These are phyloP conservation scores for Infundibulicybe gibba DNA, from an alignment of 768 basidiomycete species.

Conservation along the genomic window DNA sequence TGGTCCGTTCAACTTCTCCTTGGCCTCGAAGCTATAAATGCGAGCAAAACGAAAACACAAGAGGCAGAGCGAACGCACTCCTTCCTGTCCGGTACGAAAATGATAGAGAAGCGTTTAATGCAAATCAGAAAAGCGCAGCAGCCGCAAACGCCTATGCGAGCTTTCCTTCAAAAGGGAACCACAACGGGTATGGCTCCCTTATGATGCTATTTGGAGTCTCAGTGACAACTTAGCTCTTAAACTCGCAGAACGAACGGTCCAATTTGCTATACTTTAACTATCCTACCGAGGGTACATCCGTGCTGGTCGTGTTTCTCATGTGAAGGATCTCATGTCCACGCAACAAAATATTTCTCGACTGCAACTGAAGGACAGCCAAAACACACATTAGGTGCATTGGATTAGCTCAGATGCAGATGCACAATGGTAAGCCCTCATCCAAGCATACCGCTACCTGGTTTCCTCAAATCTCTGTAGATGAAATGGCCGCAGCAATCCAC, in stretches of 20 bases:
- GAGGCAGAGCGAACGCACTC: constrained; percentile 61
- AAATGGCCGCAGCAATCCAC: constrained; percentile 82
- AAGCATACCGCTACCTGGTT: too few relatives aligned
- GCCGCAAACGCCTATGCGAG: constrained; percentile 84
- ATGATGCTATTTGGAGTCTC: background rate
- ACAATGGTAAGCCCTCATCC: constrained; percentile 51
- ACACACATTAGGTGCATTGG: constrained; percentile 81
- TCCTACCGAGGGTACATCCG: constrained; percentile 88
- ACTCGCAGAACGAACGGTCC: constrained; percentile 89
- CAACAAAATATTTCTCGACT: constrained; percentile 64
- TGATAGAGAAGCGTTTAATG: constrained; percentile 79
- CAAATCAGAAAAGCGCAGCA: constrained; percentile 72
- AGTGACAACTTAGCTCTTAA: constrained; percentile 62
- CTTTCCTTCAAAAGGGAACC: constrained; percentile 74
- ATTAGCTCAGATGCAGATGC: constrained; percentile 83
- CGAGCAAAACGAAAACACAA: constrained; percentile 68
- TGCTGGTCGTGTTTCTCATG: constrained; percentile 78
- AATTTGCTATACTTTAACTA: constrained; percentile 83
- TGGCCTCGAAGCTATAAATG: constrained; percentile 83
- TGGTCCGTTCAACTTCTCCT: constrained; percentile 81
- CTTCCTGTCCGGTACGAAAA: constrained; percentile 63
- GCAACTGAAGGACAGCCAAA: constrained; percentile 70
- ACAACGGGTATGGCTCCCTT: constrained; percentile 47
- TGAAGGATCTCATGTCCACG: constrained; percentile 62
- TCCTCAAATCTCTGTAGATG: constrained; percentile 43